A percentile compares a stretch with the other conserved stretches of the same genome.
phyloP scores from a whole-genome alignment of 257 asterid species.

The Petunia axillaris region DNA sequence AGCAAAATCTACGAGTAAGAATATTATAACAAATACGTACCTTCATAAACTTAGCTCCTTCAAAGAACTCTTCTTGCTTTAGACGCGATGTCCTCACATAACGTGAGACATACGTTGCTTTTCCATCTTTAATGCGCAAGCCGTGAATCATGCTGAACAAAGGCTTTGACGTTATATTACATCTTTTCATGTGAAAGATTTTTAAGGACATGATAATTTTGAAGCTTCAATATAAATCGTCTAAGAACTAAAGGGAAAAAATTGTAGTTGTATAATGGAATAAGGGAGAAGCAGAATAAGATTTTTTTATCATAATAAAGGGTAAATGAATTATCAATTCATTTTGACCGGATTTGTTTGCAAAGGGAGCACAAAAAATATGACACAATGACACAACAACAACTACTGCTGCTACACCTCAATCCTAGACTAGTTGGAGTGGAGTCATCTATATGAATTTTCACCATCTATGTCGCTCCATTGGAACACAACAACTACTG shows the following conservation, averaged over 20 bases:
- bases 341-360: neutral
- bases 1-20: neutral
- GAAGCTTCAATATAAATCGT: neutral
- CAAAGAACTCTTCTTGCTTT: slow-evolving; percentile 84
- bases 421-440: neutral
- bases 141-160: slow-evolving; percentile 92
- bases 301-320: neutral
- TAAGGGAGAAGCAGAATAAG: neutral
- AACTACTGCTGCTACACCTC: neutral
- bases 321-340: neutral
- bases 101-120: slow-evolving; percentile 91
- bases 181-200: neutral
- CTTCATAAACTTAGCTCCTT: slow-evolving; percentile 90
- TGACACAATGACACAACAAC: neutral
- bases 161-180: slow-evolving; percentile 16
- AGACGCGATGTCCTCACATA: slow-evolving; percentile 86
- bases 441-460: neutral
- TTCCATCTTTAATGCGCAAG: slow-evolving; percentile 89
- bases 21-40: slow-evolving; percentile 36
- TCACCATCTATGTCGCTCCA: slow-evolving; percentile 4
- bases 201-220: neutral
- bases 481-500: neutral
- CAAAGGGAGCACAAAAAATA: neutral
- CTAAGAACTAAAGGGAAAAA: neutral
- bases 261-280: neutral